Conservation (phyloP, 345 rosid species). For the Syzygium oleosum region DNA sequence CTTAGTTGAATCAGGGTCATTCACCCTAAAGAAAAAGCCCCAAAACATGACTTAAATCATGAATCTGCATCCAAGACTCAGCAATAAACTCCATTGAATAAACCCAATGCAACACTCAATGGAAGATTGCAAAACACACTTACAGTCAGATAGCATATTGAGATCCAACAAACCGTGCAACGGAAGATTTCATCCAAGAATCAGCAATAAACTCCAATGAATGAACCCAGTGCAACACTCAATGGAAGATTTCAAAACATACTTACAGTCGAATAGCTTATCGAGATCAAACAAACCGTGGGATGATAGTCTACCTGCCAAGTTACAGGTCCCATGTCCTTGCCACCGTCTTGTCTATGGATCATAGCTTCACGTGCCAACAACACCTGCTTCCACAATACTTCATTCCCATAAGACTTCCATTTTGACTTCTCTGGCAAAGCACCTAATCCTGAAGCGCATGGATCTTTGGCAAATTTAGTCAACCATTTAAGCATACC, state of each 20-base stretch:
- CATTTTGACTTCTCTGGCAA: conserved; percentile 69
- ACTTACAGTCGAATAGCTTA: neutral
- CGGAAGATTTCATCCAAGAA: no score
- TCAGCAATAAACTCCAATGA: no score
- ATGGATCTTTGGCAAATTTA: conserved; percentile 57
- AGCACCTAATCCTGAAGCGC: conserved; percentile 25
- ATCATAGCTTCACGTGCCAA: conserved; percentile 42
- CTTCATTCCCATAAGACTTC: conserved; percentile 47
- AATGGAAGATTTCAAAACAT: neutral
- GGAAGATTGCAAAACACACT: neutral
- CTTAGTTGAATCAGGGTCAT: neutral
- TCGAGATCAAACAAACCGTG: neutral
- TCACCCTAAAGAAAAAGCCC: neutral
- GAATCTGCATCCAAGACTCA: neutral
- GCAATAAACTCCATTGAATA: neutral
- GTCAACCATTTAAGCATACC: conserved; percentile 54
- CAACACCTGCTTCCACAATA: conserved; percentile 71
- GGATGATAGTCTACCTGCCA: conserved; percentile 42
- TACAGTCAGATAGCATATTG: neutral
- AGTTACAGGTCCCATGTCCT: conserved; percentile 21
- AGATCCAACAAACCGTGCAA: neutral
- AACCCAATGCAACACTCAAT: neutral
- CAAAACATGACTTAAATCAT: neutral
- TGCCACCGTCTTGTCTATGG: conserved; percentile 21
- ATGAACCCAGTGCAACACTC: neutral